A percentile compares a stretch with the other conserved stretches of the same genome.
These are phyloP conservation scores for Porogramme epimiltina DNA, from an alignment of 1,284 basidiomycete species.

Conservation along the genomic window DNA sequence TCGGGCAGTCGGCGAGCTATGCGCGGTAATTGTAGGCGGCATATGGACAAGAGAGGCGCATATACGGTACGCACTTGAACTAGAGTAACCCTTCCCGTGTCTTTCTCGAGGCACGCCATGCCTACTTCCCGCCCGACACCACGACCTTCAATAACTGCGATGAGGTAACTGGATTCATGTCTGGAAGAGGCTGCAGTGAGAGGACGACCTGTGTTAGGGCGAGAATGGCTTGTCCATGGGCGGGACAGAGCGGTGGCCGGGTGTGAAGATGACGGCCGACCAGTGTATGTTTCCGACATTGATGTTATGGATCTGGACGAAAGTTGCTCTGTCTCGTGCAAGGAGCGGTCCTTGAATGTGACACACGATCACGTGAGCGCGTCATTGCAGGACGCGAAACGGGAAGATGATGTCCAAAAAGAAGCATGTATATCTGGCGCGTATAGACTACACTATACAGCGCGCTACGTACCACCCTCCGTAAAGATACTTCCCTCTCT, in stretches of 20 bases:
- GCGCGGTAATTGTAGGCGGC: background rate
- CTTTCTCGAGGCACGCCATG: constrained; percentile 80
- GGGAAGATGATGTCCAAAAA: background rate
- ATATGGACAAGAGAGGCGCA: constrained; percentile 1
- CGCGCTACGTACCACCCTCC: constrained; percentile 1
- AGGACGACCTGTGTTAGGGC: constrained; percentile 47
- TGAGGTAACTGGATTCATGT: constrained; percentile 59
- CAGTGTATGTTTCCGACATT: background rate
- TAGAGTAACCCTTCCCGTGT: constrained; percentile 74
- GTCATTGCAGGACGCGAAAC: background rate
- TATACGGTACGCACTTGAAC: constrained; percentile 55
- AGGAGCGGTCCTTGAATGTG: too few relatives aligned
- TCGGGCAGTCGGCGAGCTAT: constrained; percentile 80
- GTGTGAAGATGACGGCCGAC: constrained; percentile 13
- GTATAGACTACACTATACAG: too few relatives aligned
- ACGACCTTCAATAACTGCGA: constrained; percentile 74
- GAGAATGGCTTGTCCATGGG: constrained; percentile 32
- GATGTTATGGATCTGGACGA: constrained; percentile 11
- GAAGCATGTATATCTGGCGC: background rate
- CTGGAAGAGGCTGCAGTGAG: constrained; percentile 61
- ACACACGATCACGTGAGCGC: constrained; percentile 12
- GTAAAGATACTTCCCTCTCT: constrained; percentile 17
- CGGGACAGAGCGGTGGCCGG: constrained; percentile 24
- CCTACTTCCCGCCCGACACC: constrained; percentile 83
- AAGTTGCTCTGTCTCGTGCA: too few relatives aligned